phyloP scores from a whole-genome alignment of 257 asterid species.

The Solanum microdontum region DNA sequence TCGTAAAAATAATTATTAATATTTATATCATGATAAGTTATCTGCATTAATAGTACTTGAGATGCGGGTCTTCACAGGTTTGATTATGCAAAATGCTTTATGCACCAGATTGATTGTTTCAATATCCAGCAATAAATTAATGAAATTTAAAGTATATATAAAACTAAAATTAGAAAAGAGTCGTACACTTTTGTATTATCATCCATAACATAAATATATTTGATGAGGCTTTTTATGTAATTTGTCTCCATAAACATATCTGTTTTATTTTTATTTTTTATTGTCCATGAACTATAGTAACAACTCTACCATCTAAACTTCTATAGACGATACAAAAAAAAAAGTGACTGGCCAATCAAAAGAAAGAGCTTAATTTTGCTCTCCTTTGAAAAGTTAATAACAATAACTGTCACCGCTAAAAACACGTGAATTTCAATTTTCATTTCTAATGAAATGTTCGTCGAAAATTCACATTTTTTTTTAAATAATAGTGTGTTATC shows the following conservation, averaged over 20 bases:
- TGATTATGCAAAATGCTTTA: not conserved
- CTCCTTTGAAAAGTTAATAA: not conserved
- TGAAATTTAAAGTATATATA: not conserved
- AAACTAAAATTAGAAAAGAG: not conserved
- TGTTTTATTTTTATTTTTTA: not conserved
- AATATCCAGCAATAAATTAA: not conserved
- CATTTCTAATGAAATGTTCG: not conserved
- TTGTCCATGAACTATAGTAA: not conserved
- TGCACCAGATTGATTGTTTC: not conserved
- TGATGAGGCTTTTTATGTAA: not conserved
- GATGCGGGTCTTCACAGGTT: rapidly evolving
- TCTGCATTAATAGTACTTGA: not conserved
- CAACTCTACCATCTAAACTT: not conserved
- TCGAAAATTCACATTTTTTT: not conserved
- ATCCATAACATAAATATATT: not conserved
- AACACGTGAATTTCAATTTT: not conserved
- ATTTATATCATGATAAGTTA: not conserved
- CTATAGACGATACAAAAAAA: not conserved
- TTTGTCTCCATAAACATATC: not conserved
- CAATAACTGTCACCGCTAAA: not conserved
- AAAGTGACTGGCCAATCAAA: not conserved
- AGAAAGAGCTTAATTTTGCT: not conserved
- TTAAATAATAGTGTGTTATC: not conserved
- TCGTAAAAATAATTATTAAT: not conserved
- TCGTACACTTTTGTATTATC: not conserved